Conservation (phyloP, 148 eudicot species). For the Cornus suecica region DNA sequence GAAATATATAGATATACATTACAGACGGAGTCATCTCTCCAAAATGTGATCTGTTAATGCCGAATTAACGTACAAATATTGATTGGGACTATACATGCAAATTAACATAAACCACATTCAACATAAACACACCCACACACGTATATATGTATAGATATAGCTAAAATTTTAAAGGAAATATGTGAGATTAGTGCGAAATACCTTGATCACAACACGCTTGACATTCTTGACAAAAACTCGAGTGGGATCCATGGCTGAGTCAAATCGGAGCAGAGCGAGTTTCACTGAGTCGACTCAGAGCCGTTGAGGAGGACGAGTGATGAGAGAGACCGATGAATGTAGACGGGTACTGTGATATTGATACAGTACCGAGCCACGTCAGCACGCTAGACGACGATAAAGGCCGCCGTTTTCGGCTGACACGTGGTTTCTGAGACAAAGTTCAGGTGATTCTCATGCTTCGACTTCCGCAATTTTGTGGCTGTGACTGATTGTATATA, state of each 20-base stretch:
- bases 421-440: not conserved
- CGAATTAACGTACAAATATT: not conserved
- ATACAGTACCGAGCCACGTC: not conserved
- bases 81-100: constrained; percentile 15
- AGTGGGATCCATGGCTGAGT: constrained; percentile 54
- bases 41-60: not conserved
- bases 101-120: not conserved
- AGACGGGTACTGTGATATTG: too few species aligned
- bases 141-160: not conserved
- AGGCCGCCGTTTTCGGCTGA: not conserved
- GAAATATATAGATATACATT: not conserved
- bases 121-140: not conserved
- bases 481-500: too few species aligned
- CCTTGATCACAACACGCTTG: constrained; percentile 85
- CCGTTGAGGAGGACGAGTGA: too few species aligned
- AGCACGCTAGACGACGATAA: not conserved
- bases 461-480: too few species aligned
- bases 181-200: not conserved
- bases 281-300: not conserved
- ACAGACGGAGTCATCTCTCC: not conserved
- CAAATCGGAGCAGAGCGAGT: constrained; percentile 4
- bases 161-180: not conserved
- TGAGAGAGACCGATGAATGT: too few species aligned
- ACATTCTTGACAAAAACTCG: constrained; percentile 63
- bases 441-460: too few species aligned